Evolutionary conservation across 108 stramenopile genomes (phyloP).

Genomic region (Skeletonema marinoi): DNA sequence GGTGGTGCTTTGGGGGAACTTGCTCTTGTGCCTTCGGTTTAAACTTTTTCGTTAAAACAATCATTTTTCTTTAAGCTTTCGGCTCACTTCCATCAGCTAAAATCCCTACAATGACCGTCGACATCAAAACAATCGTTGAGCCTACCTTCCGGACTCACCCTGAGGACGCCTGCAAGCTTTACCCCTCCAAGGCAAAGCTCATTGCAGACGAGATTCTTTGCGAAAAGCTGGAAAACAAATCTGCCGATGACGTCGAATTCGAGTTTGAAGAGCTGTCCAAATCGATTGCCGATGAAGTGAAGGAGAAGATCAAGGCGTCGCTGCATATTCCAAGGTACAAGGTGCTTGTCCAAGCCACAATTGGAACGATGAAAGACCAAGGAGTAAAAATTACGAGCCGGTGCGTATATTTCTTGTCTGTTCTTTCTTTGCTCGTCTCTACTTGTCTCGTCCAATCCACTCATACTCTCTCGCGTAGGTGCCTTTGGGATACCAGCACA

Average conservation of each 20-base stretch:
- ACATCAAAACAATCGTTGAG: conserved; percentile 8
- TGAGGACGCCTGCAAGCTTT: conserved; percentile 49
- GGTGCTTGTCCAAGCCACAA: conserved; percentile 66
- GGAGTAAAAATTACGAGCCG: conserved; percentile 62
- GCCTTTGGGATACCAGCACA: conserved; percentile 73
- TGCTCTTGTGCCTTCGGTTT: too few relatives aligned
- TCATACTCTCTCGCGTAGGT: conserved; percentile 18
- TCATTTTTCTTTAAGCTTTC: too few relatives aligned
- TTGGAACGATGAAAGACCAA: conserved; percentile 74
- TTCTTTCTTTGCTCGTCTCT: neutral
- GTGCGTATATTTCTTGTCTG: neutral
- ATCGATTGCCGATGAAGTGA: conserved; percentile 62
- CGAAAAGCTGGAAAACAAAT: conserved; percentile 57
- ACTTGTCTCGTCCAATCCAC: neutral
- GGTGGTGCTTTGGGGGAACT: too few relatives aligned
- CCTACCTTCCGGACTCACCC: conserved; percentile 49
- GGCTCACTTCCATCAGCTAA: too few relatives aligned
- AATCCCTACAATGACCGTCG: neutral
- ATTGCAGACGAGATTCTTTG: conserved; percentile 48
- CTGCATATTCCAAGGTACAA: conserved; percentile 65
- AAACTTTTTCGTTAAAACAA: too few relatives aligned
- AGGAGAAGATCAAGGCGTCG: conserved; percentile 50
- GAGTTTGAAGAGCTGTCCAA: conserved; percentile 44
- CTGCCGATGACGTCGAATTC: conserved; percentile 37
- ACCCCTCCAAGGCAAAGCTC: conserved; percentile 38